Evolutionary conservation across 129 eudicot species (phyloP).

Genomic region (Centella asiatica): DNA sequence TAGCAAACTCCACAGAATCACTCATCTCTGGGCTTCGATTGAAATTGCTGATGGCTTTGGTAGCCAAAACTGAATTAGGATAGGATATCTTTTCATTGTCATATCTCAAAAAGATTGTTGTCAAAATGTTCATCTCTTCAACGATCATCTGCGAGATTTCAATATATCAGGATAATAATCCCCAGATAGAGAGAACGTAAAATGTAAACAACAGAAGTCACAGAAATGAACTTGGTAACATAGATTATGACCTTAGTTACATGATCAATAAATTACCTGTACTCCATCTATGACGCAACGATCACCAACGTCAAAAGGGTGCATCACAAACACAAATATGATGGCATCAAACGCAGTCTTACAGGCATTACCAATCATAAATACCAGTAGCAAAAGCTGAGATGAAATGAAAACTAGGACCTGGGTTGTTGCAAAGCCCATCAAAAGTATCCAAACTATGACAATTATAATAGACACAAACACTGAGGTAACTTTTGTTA

Average conservation of each 20-base stretch:
- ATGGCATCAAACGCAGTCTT: slow-evolving; percentile 58
- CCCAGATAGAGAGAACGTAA: not conserved
- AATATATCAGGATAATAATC: not conserved
- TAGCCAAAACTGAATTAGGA: slow-evolving; percentile 60
- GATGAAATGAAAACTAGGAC: slow-evolving; percentile 59
- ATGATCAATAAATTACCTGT: slow-evolving; percentile 35
- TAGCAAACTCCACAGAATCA: slow-evolving; percentile 52
- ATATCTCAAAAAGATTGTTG: slow-evolving; percentile 54
- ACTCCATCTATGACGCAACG: slow-evolving; percentile 67
- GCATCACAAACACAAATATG: slow-evolving; percentile 52
- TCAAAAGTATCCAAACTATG: slow-evolving; percentile 51
- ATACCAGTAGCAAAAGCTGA: slow-evolving; percentile 47
- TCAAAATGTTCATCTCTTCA: slow-evolving; percentile 66
- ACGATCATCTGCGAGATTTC: slow-evolving; percentile 45
- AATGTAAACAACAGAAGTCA: not conserved
- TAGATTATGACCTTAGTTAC: not conserved
- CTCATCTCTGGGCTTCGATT: slow-evolving; percentile 72
- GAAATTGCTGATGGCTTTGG: slow-evolving; percentile 68
- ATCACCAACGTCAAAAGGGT: slow-evolving; percentile 73
- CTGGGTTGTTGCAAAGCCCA: slow-evolving; percentile 54
- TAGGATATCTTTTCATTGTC: slow-evolving; percentile 63
- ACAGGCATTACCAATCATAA: slow-evolving; percentile 51
- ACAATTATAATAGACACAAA: slow-evolving; percentile 21
- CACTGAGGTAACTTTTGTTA: slow-evolving; percentile 44
- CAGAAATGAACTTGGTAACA: not conserved